Conservation (phyloP, 306 rosid species). For the Glycine latifolia region DNA sequence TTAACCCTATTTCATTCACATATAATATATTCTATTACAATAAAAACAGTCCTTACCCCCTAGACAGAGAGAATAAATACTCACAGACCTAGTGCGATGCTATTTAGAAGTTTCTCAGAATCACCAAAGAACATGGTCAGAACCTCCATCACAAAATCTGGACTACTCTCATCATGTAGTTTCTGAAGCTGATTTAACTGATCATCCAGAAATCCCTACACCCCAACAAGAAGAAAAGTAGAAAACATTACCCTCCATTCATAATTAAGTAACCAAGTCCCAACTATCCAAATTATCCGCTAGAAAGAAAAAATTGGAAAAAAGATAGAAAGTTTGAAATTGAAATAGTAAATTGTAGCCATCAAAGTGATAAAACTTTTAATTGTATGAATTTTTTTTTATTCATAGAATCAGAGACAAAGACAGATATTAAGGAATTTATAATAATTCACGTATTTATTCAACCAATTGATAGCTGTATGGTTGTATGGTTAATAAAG, state of each 20-base stretch:
- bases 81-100: conserved; percentile 64
- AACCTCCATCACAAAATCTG: conserved; percentile 69
- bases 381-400: background rate
- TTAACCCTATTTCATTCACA: background rate
- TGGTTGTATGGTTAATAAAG: background rate
- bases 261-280: too few relatives aligned
- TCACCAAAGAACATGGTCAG: conserved; percentile 69
- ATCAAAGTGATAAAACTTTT: background rate
- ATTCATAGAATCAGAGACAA: too few relatives aligned
- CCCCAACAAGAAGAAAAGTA: background rate
- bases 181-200: conserved; percentile 66
- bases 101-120: conserved; percentile 63
- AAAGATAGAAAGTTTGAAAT: background rate
- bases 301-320: too few relatives aligned
- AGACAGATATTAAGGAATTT: too few relatives aligned
- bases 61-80: conserved; percentile 21
- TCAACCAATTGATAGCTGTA: too few relatives aligned
- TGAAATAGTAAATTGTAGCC: background rate
- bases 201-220: conserved; percentile 66
- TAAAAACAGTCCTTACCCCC: background rate
- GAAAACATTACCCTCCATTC: background rate
- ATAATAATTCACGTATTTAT: too few relatives aligned
- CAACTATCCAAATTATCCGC: too few relatives aligned
- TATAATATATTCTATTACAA: background rate
- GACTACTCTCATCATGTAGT: conserved; percentile 67